Base-by-base conservation (phyloP, 2,329 filamentous ascomycete species). In the Colletotrichum orchidophilum region DNA sequence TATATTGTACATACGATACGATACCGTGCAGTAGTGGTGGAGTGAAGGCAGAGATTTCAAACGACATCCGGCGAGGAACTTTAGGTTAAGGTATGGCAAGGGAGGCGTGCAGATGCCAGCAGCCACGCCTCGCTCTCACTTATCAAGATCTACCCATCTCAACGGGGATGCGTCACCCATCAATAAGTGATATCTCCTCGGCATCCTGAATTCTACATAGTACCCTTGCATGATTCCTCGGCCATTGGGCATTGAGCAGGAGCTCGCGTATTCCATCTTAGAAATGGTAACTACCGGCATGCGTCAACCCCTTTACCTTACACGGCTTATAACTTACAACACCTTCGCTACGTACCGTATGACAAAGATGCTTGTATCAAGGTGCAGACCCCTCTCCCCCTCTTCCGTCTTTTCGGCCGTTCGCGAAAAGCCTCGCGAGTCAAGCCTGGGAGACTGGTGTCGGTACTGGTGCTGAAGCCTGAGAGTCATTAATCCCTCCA, bases 361-460 rank as follows among this genome's bases (percentile, higher is more conserved):
- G n/a, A 35, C 60, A 39, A 24, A 42, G 35, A 63, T 63, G 60
- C 60, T 26, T 53, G 26, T 35, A 11, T 42, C 31, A 26, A 46
- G 29, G 42, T 7, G 13, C 39, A 67, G 57, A 57, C 57, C 64
- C 64, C 57, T 63, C 57, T 69, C 58, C 66, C 53, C 60, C 59
- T 69, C 66, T 69, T 58, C 52, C 64, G 60, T 46, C 39, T 42
- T 55, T 35, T 46, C 50, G 46, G 21, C 61, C 61, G 24, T 65
- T 35, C 54, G 46, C 60, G 35, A 7, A 55, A 70, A 49, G 62
- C 50, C 67, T 70, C 63, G 26, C 63, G 63, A 70, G 67, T 67
- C 67, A 70, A 70, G 63, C 50, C 49, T 29, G 57, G n/a, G 26
- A 59, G 24, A 39, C 15, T 29, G 12, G 27, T 27, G 35, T 26